Evolutionary conservation across 768 basidiomycete genomes (phyloP).

Genomic region (Daedaleopsis nitida): DNA sequence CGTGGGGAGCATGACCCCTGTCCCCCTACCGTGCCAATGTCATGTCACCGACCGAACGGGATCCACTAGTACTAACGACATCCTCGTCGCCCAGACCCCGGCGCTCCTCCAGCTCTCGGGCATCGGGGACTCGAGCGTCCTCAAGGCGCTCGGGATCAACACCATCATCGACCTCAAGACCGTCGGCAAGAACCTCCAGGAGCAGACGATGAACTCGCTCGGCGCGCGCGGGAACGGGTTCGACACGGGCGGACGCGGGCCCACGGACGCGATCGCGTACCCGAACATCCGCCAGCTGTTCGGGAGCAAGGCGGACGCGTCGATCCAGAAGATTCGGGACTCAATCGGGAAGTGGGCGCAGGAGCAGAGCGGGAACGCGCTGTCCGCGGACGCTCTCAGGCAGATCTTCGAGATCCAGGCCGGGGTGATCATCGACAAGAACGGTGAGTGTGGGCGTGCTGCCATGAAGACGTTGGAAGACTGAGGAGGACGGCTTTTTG

Average conservation of each 20-base stretch:
- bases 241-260: conserved; percentile 10
- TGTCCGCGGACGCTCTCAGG: conserved; percentile 43
- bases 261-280: conserved; percentile 49
- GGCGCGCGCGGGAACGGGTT: conserved; percentile 13
- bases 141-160: conserved; percentile 48
- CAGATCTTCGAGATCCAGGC: conserved; percentile 48
- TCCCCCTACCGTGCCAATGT: no score
- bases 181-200: conserved; percentile 60
- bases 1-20: no score
- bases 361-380: conserved; percentile 42
- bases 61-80: neutral
- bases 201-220: conserved; percentile 36
- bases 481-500: no score
- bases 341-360: conserved; percentile 45
- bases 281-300: conserved; percentile 54
- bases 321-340: conserved; percentile 35
- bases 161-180: conserved; percentile 48
- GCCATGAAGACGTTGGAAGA: no score
- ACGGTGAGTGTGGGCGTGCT: conserved; percentile 32
- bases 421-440: conserved; percentile 47
- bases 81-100: conserved; percentile 27
- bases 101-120: conserved; percentile 56
- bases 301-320: conserved; percentile 32
- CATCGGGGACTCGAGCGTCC: conserved; percentile 51
- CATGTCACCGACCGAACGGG: neutral